Percentiles rank a stretch among this genome's conserved stretches.
Evolutionary conservation across 1,284 basidiomycete species (phyloP).

Genomic region (Coriolopsis trogii): DNA sequence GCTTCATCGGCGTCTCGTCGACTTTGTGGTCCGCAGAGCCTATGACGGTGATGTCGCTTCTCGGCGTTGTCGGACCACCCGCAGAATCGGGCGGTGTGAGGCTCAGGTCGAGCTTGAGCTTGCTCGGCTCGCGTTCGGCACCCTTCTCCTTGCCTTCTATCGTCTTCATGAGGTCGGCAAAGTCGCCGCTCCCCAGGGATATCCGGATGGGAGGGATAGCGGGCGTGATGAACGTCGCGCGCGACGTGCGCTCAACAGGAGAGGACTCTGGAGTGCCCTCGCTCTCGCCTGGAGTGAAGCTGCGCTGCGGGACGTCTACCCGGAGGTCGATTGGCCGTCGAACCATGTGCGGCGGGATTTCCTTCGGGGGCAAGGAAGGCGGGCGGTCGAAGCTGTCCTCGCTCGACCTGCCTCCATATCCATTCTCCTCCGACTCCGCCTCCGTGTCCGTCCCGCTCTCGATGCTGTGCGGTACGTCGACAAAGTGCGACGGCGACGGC

Average conservation of each 20-base stretch:
- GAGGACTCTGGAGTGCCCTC: slow-evolving; percentile 53
- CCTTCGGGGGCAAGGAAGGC: slow-evolving; percentile 58
- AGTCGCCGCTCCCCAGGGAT: slow-evolving; percentile 80
- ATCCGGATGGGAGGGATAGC: slow-evolving; percentile 82
- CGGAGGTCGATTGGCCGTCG: slow-evolving; percentile 16
- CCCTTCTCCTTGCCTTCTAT: slow-evolving; percentile 47
- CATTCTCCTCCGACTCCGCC: slow-evolving; percentile 45
- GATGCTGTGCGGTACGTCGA: slow-evolving; percentile 69
- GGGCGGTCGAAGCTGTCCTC: slow-evolving; percentile 34
- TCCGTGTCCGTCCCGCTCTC: slow-evolving; percentile 78
- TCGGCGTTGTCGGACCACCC: slow-evolving; percentile 26
- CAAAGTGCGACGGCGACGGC: slow-evolving; percentile 58
- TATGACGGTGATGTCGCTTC: slow-evolving; percentile 29
- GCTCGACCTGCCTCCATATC: slow-evolving; percentile 1
- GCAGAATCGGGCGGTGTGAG: slow-evolving; percentile 23
- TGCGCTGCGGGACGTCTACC: slow-evolving; percentile 17
- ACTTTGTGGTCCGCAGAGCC: slow-evolving; percentile 13
- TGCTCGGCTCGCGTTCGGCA: slow-evolving; percentile 36
- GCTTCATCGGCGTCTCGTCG: slow-evolving; percentile 29
- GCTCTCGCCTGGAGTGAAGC: slow-evolving; percentile 32
- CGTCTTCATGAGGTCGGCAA: slow-evolving; percentile 68
- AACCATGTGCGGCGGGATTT: slow-evolving; percentile 19
- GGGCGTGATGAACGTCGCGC: slow-evolving; percentile 77
- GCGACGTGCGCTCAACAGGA: slow-evolving; percentile 65
- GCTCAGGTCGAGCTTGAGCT: slow-evolving; percentile 25